phyloP scores from a whole-genome alignment of 805 yeast species.

The Candida patagonica region DNA sequence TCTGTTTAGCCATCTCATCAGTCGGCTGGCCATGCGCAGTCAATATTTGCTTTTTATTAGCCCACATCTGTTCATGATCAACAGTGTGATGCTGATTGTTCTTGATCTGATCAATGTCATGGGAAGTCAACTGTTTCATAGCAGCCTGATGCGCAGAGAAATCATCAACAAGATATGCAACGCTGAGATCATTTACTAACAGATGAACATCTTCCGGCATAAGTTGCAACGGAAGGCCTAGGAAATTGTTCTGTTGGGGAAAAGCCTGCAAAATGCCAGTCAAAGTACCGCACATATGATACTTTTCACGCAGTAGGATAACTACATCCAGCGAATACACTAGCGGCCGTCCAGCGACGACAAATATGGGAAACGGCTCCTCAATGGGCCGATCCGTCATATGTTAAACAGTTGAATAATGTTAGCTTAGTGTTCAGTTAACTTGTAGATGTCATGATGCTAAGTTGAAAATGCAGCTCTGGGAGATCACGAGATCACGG shows the following conservation, averaged over 20 bases:
- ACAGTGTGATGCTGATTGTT: slow-evolving; percentile 11
- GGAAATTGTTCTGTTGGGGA: slow-evolving; percentile 88
- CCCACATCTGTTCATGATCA: slow-evolving; percentile 14
- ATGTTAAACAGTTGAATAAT: not conserved
- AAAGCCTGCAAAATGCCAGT: slow-evolving; percentile 78
- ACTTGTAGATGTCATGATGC: no score
- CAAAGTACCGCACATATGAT: slow-evolving; percentile 67
- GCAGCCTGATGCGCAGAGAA: slow-evolving; percentile 23
- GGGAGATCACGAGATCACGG: not conserved
- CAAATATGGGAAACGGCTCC: slow-evolving; percentile 26
- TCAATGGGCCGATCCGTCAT: not conserved
- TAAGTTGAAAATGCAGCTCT: no score
- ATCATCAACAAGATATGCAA: slow-evolving; percentile 37
- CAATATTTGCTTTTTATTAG: slow-evolving; percentile 14
- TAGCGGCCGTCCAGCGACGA: slow-evolving; percentile 39
- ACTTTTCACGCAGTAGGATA: slow-evolving; percentile 40
- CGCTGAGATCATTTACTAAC: slow-evolving; percentile 40
- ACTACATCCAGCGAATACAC: slow-evolving; percentile 52
- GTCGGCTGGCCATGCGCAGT: slow-evolving; percentile 10
- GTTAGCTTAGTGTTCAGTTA: no score
- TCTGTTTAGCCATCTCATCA: slow-evolving; percentile 7
- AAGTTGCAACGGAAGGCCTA: slow-evolving; percentile 73
- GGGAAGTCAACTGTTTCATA: slow-evolving; percentile 9
- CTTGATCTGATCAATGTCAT: slow-evolving; percentile 13
- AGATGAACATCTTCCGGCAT: slow-evolving; percentile 66